A percentile compares a stretch with the other conserved stretches of the same genome.
Conservation (phyloP, 495 filamentous ascomycete species). For the Parathielavia hyrcaniae region DNA sequence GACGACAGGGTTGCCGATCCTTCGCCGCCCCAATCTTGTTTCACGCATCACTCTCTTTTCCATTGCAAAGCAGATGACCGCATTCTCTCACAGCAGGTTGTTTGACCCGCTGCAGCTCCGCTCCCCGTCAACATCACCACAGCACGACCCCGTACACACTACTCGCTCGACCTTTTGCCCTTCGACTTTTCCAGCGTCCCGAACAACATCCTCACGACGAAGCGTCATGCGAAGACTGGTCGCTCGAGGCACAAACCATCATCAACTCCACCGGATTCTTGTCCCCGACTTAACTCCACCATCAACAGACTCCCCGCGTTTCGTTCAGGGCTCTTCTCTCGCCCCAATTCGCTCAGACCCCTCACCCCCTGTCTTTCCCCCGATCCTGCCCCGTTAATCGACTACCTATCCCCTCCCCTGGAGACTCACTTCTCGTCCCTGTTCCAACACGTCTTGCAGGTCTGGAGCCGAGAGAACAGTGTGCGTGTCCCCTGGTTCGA, state of each 20-base stretch:
- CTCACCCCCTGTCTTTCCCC: slow-evolving; percentile 3
- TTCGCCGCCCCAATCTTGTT: slow-evolving; percentile 22
- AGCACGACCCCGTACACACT: too few relatives aligned
- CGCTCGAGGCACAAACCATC: too few relatives aligned
- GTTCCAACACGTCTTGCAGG: slow-evolving; percentile 1
- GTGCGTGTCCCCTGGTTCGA: background rate
- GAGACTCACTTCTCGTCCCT: background rate
- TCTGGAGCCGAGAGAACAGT: background rate
- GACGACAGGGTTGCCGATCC: slow-evolving; percentile 26
- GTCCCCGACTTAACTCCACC: too few relatives aligned
- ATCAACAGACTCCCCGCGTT: background rate
- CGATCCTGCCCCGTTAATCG: slow-evolving; percentile 23
- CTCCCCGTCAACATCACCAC: background rate
- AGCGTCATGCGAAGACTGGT: too few relatives aligned
- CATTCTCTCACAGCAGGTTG: background rate
- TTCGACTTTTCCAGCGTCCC: too few relatives aligned
- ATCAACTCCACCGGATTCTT: too few relatives aligned
- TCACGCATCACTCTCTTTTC: slow-evolving; percentile 8
- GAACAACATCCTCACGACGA: too few relatives aligned
- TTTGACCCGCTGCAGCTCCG: background rate
- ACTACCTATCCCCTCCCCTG: background rate
- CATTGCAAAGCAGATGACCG: background rate
- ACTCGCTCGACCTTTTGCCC: too few relatives aligned
- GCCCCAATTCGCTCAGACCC: background rate
- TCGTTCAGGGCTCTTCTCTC: too few relatives aligned